Evolutionary conservation across 768 basidiomycete species (phyloP), one percentile per base, ranked within the genome.

Genomic region (Amanita rubescens): DNA sequence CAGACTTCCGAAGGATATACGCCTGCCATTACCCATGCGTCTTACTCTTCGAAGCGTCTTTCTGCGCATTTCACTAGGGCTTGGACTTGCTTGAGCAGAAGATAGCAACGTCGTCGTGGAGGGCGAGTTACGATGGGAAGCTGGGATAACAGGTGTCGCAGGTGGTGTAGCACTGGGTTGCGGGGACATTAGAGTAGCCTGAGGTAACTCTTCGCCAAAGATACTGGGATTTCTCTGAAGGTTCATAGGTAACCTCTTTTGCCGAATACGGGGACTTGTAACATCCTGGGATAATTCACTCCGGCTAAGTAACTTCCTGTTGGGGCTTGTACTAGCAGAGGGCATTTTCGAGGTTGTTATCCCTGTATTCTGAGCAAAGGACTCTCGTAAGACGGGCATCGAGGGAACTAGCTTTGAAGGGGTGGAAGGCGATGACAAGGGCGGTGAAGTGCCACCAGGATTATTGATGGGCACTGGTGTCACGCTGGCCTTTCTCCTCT

Each of bases 1-100:
- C 32, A 80, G 58, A 41, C 73, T 81, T 14, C 82, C 79, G 61
- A 90, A 90, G 1, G 84, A 85, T 43, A 89, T 89, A 53, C 81
- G 71, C 58, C 79, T 71, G 32, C 73, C 81, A 24, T 74, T 73
- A 2, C 69, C 73, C 43, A 72, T 65, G 44, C 71, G 71, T 56
- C 75, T 75, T 3, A 79, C 75, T 34, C 82, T 70, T 37, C 83
- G 69, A 34, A 84, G 68, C 0, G 78, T 78, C 66, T 70, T 58
- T 51, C 71, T 70, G 49, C 67, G 63, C 4, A 64, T 59, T 44
- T 20, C 17, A 20, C 37, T 17, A 7, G 57, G 32, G 41, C 55
- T 41, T 25, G 57, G 52, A 24, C 57, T 47, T 17, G 54, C 25
- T 20, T 54, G 53, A 7, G 58, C 51, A 22, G 57, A 41, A 25